Evolutionary conservation across 768 basidiomycete genomes (phyloP).

Genomic region (Megacollybia marginata): DNA sequence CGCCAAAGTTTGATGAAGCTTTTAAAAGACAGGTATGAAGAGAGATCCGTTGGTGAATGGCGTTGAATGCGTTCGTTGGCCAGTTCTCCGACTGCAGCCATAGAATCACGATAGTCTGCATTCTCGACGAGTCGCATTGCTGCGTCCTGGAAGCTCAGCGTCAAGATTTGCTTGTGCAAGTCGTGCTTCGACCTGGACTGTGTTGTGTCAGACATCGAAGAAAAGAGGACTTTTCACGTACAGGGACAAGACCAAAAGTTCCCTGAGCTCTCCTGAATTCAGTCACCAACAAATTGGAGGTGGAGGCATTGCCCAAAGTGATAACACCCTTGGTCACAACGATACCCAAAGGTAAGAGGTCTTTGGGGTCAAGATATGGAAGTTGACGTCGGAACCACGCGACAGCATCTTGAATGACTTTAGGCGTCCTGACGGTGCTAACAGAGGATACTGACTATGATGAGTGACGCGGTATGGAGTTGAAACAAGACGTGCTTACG

Average conservation of each 20-base stretch:
- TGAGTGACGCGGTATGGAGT: too few species aligned
- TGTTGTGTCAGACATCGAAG: neutral
- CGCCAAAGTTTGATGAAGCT: constrained; percentile 49
- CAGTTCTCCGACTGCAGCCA: constrained; percentile 58
- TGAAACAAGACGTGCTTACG: too few species aligned
- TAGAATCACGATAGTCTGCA: constrained; percentile 60
- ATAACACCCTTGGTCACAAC: constrained; percentile 75
- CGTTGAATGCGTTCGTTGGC: constrained; percentile 51
- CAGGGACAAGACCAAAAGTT: constrained; percentile 72
- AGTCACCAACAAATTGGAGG: constrained; percentile 71
- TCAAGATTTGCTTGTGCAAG: constrained; percentile 72
- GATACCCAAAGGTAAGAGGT: constrained; percentile 82
- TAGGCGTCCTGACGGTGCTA: constrained; percentile 12
- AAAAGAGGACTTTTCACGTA: constrained; percentile 25
- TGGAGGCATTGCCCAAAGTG: constrained; percentile 80
- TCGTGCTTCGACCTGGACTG: constrained; percentile 81
- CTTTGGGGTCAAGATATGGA: constrained; percentile 70
- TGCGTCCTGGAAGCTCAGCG: constrained; percentile 61
- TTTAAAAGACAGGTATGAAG: constrained; percentile 28
- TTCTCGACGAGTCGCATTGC: constrained; percentile 68
- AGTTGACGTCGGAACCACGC: constrained; percentile 53
- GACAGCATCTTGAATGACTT: constrained; percentile 30
- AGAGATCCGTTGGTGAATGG: constrained; percentile 14
- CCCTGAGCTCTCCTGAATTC: constrained; percentile 77
- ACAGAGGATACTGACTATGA: too few species aligned